These are phyloP conservation scores for Hemisphaericaspora xylanilytica DNA, from an alignment of 1,139 yeast genomes.

Conservation along the genomic window DNA sequence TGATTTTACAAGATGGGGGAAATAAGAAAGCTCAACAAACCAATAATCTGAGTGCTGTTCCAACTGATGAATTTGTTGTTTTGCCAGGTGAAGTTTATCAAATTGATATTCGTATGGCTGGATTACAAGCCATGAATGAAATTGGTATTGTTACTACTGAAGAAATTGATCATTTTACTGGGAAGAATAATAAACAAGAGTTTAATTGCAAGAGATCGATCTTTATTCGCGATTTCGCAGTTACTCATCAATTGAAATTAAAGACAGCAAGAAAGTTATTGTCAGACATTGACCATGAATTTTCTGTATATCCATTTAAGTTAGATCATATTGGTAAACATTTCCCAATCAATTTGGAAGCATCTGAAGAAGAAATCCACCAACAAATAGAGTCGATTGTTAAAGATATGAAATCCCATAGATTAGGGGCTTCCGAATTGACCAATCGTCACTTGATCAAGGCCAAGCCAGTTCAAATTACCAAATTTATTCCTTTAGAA, in stretches of 20 bases:
- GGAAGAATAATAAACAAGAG: conserved; percentile 53
- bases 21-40: conserved; percentile 14
- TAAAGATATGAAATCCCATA: conserved; percentile 54
- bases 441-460: conserved; percentile 78
- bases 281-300: conserved; percentile 63
- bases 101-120: conserved; percentile 78
- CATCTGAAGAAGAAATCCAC: conserved; percentile 30
- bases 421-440: conserved; percentile 80
- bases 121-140: conserved; percentile 52
- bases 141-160: conserved; percentile 68
- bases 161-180: conserved; percentile 60
- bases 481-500: conserved; percentile 69
- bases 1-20: conserved; percentile 31
- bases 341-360: conserved; percentile 51
- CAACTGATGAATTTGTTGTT: conserved; percentile 74
- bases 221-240: conserved; percentile 81
- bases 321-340: conserved; percentile 59
- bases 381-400: conserved; percentile 42
- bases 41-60: conserved; percentile 51
- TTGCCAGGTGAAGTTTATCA: conserved; percentile 82
- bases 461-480: conserved; percentile 68
- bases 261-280: conserved; percentile 72
- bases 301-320: conserved; percentile 91
- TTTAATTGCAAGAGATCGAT: conserved; percentile 68
- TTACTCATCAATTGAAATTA: conserved; percentile 71